Conservation (phyloP, 768 basidiomycete species). For the Tylopilus subfusipes region DNA sequence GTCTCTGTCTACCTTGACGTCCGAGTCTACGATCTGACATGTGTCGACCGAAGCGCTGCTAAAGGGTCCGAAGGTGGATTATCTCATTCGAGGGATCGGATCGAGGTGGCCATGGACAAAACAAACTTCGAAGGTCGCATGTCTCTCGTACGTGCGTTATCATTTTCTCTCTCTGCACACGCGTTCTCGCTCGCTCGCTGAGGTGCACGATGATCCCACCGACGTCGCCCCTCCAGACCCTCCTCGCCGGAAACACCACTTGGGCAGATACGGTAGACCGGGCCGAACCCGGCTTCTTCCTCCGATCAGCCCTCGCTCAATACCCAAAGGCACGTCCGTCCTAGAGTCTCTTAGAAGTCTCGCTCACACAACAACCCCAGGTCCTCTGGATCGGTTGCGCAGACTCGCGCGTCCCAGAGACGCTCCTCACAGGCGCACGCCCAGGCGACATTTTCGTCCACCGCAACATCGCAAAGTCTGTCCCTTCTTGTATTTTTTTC, state of each 20-base stretch:
- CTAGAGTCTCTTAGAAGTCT: no score
- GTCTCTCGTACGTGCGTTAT: no score
- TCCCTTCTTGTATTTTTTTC: no score
- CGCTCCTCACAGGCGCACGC: conserved; percentile 63
- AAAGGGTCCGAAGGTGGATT: conserved; percentile 16
- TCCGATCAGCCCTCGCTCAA: conserved; percentile 58
- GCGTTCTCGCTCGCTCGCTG: background rate
- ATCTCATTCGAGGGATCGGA: no score
- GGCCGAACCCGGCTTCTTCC: conserved; percentile 63
- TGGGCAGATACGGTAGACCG: conserved; percentile 64
- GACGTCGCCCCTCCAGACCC: background rate
- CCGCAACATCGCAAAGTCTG: conserved; percentile 87
- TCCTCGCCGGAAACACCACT: conserved; percentile 53
- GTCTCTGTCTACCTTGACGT: no score
- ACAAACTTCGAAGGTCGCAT: no score
- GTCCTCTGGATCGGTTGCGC: conserved; percentile 82
- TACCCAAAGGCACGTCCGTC: conserved; percentile 58
- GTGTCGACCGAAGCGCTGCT: conserved; percentile 35
- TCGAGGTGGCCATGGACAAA: no score
- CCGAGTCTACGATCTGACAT: no score
- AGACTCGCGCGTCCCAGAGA: conserved; percentile 87
- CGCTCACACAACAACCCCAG: no score
- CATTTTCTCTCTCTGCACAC: background rate
- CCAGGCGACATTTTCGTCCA: conserved; percentile 90
- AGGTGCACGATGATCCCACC: conserved; percentile 10